Base-by-base conservation (phyloP, 768 basidiomycete species). In the Hygrocybe punicea region DNA sequence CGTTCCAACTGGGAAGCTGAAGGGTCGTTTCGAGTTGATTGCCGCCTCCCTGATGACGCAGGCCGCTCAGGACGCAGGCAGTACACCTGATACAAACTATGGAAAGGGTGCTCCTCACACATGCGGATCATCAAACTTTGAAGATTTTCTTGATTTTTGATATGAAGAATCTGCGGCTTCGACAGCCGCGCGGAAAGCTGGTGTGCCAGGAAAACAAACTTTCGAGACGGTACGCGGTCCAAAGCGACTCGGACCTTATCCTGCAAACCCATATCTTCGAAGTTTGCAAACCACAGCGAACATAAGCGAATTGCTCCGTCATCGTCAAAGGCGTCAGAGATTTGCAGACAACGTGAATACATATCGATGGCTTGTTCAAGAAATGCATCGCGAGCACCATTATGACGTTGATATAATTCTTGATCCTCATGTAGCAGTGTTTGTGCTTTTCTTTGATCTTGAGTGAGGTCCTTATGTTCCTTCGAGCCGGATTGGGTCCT, bases 201-300 rank as follows among this genome's bases (percentile, higher is more conserved):
- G 71, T 95, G 93, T 9, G 92, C 86, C 53, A 98, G 79, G 70
- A 93, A 92, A 44, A 96, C 81, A 65, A 98, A 89, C 69, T 98
- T 98, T 58, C 83, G 80, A 0, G 94, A 91, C 1, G 94, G 90
- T 37, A 95, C 81, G 2, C 79, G 76, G 47, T 71, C 70, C 8
- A 93, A 68, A 2, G 84, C 80, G 1, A 56, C 61, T 42, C 36
- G 74, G 62, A 68, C 86, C 60, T 49, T 72, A 60, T 50, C 66
- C 55, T 72, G 74, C 6, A 78, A 61, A 14, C 80, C 80, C 21
- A 83, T 70, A 59, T 85, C 81, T 40, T 88, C 83, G 60, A 93
- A 89, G 64, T 93, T 91, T 1, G 88, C 83, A 59, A 98, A 85
- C 97, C 96, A 98, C 2, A 98, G 79, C 1, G 95, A 94, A 61